phyloP scores from a whole-genome alignment of 371 early-diverging fungal species.

The Lichtheimia corymbifera region DNA sequence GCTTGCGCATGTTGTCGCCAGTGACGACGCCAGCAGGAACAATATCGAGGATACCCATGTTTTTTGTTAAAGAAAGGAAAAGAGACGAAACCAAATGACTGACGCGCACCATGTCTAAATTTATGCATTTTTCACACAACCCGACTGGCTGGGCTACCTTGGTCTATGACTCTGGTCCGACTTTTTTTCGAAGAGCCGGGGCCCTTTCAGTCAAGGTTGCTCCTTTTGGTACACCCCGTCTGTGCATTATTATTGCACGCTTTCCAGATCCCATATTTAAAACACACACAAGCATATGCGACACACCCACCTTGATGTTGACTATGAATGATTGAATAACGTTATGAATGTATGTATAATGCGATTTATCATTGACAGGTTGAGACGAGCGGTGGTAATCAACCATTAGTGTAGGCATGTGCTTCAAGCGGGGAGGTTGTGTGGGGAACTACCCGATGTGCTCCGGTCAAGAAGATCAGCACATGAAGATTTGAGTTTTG shows the following conservation, averaged over 20 bases:
- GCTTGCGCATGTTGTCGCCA: constrained; percentile 82
- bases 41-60: constrained; percentile 76
- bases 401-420: no score
- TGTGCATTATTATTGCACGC: neutral
- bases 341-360: no score
- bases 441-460: no score
- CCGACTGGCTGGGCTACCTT: neutral
- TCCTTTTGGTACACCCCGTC: no score
- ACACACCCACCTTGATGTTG: neutral
- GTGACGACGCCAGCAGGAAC: constrained; percentile 89
- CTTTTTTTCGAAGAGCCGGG: constrained; percentile 1
- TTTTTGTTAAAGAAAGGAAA: constrained; percentile 1
- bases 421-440: no score
- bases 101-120: constrained; percentile 2
- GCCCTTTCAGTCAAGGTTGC: neutral
- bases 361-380: no score
- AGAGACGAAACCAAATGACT: constrained; percentile 2
- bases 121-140: constrained; percentile 4
- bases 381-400: no score
- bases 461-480: no score
- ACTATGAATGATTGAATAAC: no score
- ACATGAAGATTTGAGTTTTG: no score
- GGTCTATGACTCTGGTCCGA: neutral
- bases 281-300: neutral
- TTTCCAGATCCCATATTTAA: neutral